These are phyloP conservation scores for Biscogniauxia mediterranea DNA, from an alignment of 2,329 filamentous ascomycete species.

Conservation along the genomic window DNA sequence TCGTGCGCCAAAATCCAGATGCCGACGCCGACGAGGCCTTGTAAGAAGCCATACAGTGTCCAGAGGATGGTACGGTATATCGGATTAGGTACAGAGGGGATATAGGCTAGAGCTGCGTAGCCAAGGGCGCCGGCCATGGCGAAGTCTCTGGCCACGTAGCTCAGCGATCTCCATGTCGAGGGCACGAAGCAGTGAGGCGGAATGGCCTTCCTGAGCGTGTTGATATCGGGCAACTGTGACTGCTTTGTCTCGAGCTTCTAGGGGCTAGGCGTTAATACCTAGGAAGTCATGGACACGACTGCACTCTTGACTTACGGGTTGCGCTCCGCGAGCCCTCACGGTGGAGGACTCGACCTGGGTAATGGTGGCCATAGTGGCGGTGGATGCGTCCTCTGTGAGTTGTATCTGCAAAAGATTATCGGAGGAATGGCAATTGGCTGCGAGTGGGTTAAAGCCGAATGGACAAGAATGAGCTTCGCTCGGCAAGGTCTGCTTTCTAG, in stretches of 20 bases:
- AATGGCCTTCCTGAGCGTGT: slow-evolving; percentile 51
- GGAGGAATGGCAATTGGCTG: background rate
- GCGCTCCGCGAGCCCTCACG: slow-evolving; percentile 12
- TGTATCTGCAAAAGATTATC: background rate
- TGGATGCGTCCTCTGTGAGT: background rate
- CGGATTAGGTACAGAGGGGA: slow-evolving; percentile 47
- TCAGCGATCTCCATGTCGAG: slow-evolving; percentile 48
- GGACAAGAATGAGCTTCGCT: background rate
- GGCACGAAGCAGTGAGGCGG: slow-evolving; percentile 61
- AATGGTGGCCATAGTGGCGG: slow-evolving; percentile 17
- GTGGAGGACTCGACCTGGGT: slow-evolving; percentile 20
- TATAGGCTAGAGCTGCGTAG: slow-evolving; percentile 52
- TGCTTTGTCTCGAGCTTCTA: slow-evolving; percentile 17
- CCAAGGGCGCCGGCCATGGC: slow-evolving; percentile 47
- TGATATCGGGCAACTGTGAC: slow-evolving; percentile 44
- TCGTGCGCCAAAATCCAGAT: slow-evolving; percentile 72
- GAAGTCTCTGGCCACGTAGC: slow-evolving; percentile 57
- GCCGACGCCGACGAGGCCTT: slow-evolving; percentile 62
- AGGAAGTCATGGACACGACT: background rate
- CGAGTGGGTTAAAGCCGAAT: too few species aligned
- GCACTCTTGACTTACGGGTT: slow-evolving; percentile 13
- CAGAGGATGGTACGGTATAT: slow-evolving; percentile 48
- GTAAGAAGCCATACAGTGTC: slow-evolving; percentile 59
- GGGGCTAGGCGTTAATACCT: slow-evolving; percentile 4
- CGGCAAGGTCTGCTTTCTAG: background rate